phyloP scores from a whole-genome alignment of 2,329 filamentous ascomycete genomes.

The Aspergillus melleus region DNA sequence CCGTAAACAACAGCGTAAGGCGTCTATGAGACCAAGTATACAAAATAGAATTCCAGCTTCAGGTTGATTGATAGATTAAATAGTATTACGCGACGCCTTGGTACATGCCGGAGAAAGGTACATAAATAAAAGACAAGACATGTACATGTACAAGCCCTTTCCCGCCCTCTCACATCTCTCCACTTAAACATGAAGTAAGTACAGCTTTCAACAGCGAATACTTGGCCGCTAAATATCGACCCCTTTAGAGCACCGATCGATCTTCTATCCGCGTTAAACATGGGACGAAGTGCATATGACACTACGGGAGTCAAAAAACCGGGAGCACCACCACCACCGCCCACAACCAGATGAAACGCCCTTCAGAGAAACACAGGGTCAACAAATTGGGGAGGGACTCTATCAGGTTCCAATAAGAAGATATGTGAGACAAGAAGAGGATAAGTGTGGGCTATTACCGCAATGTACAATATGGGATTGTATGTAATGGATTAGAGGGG shows the following conservation, averaged over 20 bases:
- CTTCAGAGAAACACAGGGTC: background rate
- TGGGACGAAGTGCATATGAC: background rate
- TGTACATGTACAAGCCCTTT: background rate
- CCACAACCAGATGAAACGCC: background rate
- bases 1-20: no score
- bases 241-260: background rate
- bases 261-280: background rate
- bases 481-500: no score
- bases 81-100: background rate
- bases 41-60: no score
- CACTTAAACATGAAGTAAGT: background rate
- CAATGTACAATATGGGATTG: no score
- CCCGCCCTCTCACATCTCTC: background rate
- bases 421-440: background rate
- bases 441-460: no score
- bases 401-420: background rate
- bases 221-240: background rate
- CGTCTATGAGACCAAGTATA: no score
- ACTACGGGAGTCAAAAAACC: background rate
- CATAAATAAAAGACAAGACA: background rate
- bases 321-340: background rate
- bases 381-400: background rate
- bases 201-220: background rate
- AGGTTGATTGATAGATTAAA: no score
- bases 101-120: background rate